phyloP scores from a whole-genome alignment of 2,329 filamentous ascomycete genomes.

The Sporothrix schenckii region DNA sequence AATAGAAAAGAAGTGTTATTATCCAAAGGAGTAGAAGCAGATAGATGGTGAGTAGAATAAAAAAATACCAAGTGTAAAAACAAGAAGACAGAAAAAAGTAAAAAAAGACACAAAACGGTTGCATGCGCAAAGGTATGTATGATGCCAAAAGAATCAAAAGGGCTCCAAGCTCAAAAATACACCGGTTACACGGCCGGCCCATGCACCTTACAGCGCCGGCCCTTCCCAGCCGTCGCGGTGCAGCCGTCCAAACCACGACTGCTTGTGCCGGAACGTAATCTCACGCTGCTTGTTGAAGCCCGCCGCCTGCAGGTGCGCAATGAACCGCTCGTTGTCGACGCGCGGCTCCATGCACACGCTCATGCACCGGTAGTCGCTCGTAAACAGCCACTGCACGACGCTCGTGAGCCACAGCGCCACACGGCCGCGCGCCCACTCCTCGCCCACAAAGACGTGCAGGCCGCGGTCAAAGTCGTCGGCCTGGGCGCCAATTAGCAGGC shows the following conservation, averaged over 20 bases:
- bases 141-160: too few relatives aligned
- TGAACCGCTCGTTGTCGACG: constrained; percentile 81
- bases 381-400: constrained; percentile 82
- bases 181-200: background rate
- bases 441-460: constrained; percentile 84
- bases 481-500: constrained; percentile 61
- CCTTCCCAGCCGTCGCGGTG: constrained; percentile 78
- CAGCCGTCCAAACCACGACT: constrained; percentile 81
- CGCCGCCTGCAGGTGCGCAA: constrained; percentile 67
- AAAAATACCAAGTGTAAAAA: too few relatives aligned
- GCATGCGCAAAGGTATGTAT: too few relatives aligned
- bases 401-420: constrained; percentile 82
- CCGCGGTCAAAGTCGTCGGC: constrained; percentile 84
- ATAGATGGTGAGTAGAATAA: too few relatives aligned
- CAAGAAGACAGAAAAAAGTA: too few relatives aligned
- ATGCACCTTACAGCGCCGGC: constrained; percentile 56
- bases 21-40: too few relatives aligned
- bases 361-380: constrained; percentile 78
- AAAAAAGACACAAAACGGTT: too few relatives aligned
- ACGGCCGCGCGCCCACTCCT: constrained; percentile 86
- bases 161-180: too few relatives aligned
- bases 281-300: constrained; percentile 89
- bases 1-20: too few relatives aligned
- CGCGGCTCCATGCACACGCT: constrained; percentile 84
- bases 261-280: constrained; percentile 87